Conservation (phyloP, 257 asterid species). For the Scutellaria baicalensis region DNA sequence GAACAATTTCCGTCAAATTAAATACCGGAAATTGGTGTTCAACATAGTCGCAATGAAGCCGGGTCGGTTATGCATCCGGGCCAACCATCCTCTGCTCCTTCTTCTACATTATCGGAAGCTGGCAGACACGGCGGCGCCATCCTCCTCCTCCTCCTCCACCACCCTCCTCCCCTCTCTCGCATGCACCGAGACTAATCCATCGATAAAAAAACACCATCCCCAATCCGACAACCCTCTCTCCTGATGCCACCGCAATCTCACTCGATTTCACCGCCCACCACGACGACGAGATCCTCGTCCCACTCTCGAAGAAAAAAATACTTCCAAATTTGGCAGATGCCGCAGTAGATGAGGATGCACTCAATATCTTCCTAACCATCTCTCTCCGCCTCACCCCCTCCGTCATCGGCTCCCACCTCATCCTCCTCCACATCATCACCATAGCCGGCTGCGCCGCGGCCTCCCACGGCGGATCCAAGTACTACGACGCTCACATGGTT, state of each 20-base stretch:
- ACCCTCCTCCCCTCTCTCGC: conserved; percentile 28
- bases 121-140: conserved; percentile 53
- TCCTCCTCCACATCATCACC: conserved; percentile 54
- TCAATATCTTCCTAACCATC: no score
- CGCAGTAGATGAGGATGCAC: no score
- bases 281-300: conserved; percentile 47
- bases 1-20: conserved; percentile 5
- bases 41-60: conserved; percentile 23
- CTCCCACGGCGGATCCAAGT: conserved; percentile 37
- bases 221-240: not conserved
- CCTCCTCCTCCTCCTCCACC: conserved; percentile 24
- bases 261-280: conserved; percentile 70
- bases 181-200: conserved; percentile 27
- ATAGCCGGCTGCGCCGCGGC: conserved; percentile 69
- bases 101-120: conserved; percentile 65
- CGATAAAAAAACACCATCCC: not conserved
- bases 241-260: not conserved
- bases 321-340: no score
- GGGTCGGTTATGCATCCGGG: conserved; percentile 35
- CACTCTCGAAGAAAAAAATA: no score
- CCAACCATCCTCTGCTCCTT: conserved; percentile 54
- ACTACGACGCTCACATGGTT: conserved; percentile 86
- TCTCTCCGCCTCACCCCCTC: conserved; percentile 28
- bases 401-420: conserved; percentile 66
- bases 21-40: conserved; percentile 10